phyloP scores from a whole-genome alignment of 345 rosid genomes.

The Salix viminalis region DNA sequence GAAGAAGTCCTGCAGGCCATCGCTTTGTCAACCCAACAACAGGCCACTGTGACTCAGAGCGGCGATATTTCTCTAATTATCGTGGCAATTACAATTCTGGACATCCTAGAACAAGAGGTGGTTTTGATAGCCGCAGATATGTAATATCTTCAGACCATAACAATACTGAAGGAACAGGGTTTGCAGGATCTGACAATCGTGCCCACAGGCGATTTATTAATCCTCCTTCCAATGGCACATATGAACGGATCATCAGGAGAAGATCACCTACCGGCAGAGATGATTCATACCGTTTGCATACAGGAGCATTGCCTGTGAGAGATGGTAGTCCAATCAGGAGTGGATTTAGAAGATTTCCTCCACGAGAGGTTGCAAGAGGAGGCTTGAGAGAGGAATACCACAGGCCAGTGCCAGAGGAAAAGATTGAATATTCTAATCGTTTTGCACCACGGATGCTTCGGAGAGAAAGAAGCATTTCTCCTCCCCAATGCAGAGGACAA shows the following conservation, averaged over 20 bases:
- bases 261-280: slow-evolving; percentile 28
- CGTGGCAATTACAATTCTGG: slow-evolving; percentile 25
- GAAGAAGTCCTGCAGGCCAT: slow-evolving; percentile 36
- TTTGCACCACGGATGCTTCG: slow-evolving; percentile 24
- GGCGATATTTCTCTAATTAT: slow-evolving; percentile 28
- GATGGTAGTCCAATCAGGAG: slow-evolving; percentile 35
- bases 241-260: slow-evolving; percentile 21
- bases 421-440: slow-evolving; percentile 29
- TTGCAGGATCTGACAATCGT: slow-evolving; percentile 31
- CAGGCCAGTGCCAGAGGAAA: slow-evolving; percentile 24
- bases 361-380: slow-evolving; percentile 21
- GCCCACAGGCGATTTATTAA: slow-evolving; percentile 30
- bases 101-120: slow-evolving; percentile 29
- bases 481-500: slow-evolving; percentile 34
- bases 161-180: slow-evolving; percentile 17
- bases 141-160: slow-evolving; percentile 23
- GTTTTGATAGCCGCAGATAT: slow-evolving; percentile 25
- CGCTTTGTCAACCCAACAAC: slow-evolving; percentile 19
- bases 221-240: slow-evolving; percentile 25
- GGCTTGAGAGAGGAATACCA: slow-evolving; percentile 32
- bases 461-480: slow-evolving; percentile 51
- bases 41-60: slow-evolving; percentile 30
- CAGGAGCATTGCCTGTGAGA: slow-evolving; percentile 21
- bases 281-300: slow-evolving; percentile 20
- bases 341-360: slow-evolving; percentile 35